Evolutionary conservation across 768 basidiomycete species (phyloP).

Genomic region (Tephrocybe sp.): DNA sequence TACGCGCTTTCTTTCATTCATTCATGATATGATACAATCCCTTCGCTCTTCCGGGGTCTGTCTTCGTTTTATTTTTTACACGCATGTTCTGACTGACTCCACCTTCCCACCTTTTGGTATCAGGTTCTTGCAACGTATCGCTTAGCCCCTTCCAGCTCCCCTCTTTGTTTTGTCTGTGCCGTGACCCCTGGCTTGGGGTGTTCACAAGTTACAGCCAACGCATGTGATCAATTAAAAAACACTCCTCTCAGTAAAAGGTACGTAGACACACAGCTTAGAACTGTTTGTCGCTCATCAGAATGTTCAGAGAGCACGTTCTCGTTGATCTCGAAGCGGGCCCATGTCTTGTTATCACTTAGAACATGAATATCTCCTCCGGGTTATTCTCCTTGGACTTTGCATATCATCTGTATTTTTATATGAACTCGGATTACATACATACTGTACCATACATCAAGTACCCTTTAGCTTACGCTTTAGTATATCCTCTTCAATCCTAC

Average conservation of each 20-base stretch:
- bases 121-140: slow-evolving; percentile 66
- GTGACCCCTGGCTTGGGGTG: slow-evolving; percentile 43
- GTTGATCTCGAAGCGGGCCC: slow-evolving; percentile 52
- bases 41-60: slow-evolving; percentile 63
- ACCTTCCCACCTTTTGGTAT: slow-evolving; percentile 1
- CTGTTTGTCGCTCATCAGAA: not conserved
- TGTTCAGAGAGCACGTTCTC: slow-evolving; percentile 25
- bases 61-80: slow-evolving; percentile 12
- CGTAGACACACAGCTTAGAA: not conserved
- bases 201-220: slow-evolving; percentile 40
- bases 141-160: slow-evolving; percentile 59
- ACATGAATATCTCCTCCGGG: not conserved
- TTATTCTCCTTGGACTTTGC: slow-evolving; percentile 4
- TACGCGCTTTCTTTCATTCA: slow-evolving; percentile 58
- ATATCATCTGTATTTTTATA: slow-evolving; percentile 8
- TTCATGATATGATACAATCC: slow-evolving; percentile 62
- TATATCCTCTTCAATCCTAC: no score
- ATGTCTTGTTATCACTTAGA: slow-evolving; percentile 57
- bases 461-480: not conserved
- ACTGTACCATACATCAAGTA: slow-evolving; percentile 8
- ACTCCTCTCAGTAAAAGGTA: slow-evolving; percentile 43
- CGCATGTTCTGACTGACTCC: no score
- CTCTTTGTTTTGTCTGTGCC: slow-evolving; percentile 59
- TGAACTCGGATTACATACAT: slow-evolving; percentile 3
- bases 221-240: slow-evolving; percentile 45